Evolutionary conservation across 1,284 basidiomycete genomes (phyloP).

Genomic region (Heterobasidion annosum): DNA sequence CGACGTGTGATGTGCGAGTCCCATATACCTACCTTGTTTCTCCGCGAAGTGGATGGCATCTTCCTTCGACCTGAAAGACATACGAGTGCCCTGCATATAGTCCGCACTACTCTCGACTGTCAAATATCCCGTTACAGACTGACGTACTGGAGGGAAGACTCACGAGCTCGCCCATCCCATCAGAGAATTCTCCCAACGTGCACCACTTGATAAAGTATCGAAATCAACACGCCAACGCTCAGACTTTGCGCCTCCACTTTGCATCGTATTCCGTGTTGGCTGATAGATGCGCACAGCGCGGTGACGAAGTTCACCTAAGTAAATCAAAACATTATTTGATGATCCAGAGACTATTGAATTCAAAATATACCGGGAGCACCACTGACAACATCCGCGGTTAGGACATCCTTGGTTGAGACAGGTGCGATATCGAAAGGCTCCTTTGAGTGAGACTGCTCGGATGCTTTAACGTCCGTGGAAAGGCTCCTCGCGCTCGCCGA

Average conservation of each 20-base stretch:
- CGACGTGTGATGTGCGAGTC: background rate
- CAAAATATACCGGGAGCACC: conserved; percentile 58
- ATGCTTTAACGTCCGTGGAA: conserved; percentile 15
- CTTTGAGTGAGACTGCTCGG: conserved; percentile 17
- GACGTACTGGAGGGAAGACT: conserved; percentile 20
- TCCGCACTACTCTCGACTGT: conserved; percentile 58
- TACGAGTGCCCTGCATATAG: conserved; percentile 90
- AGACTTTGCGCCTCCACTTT: conserved; percentile 83
- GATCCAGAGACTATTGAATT: background rate
- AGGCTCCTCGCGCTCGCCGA: conserved; percentile 12
- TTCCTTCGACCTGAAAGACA: conserved; percentile 86
- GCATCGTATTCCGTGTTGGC: conserved; percentile 92
- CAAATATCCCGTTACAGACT: too few relatives aligned
- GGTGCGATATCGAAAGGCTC: conserved; percentile 25
- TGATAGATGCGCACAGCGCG: conserved; percentile 91
- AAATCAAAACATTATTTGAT: background rate
- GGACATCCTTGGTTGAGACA: conserved; percentile 38
- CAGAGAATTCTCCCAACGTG: conserved; percentile 97
- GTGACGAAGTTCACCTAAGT: conserved; percentile 72
- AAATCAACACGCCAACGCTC: conserved; percentile 94
- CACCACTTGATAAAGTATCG: conserved; percentile 83
- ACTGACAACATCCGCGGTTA: conserved; percentile 69
- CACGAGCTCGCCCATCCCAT: conserved; percentile 96
- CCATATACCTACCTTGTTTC: conserved; percentile 66
- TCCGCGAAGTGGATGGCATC: conserved; percentile 93